phyloP scores from a whole-genome alignment of 495 filamentous ascomycete species.

The Symbiotaphrina buchneri region DNA sequence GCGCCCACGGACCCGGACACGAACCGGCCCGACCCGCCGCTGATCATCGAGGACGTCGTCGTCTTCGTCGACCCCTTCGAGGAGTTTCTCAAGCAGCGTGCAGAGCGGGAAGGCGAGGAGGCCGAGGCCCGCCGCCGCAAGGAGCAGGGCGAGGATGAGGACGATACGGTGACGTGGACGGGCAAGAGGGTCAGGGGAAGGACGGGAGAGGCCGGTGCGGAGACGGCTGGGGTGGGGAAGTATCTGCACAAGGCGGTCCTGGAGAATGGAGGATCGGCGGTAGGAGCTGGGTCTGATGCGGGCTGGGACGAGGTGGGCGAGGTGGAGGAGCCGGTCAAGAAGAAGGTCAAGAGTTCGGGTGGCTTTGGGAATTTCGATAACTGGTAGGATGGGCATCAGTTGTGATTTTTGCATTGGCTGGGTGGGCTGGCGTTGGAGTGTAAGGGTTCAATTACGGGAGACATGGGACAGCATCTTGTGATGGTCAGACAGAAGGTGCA shows the following conservation, averaged over 20 bases:
- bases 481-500: no score
- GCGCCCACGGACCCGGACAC: slow-evolving; percentile 40
- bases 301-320: slow-evolving; percentile 30
- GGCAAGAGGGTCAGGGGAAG: slow-evolving; percentile 50
- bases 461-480: no score
- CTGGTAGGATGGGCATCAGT: no score
- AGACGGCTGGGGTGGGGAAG: slow-evolving; percentile 44
- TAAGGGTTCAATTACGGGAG: no score
- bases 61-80: slow-evolving; percentile 93
- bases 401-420: no score
- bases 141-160: slow-evolving; percentile 32
- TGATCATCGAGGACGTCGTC: slow-evolving; percentile 59
- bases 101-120: slow-evolving; percentile 17
- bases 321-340: slow-evolving; percentile 47
- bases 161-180: slow-evolving; percentile 79
- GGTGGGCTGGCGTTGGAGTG: no score
- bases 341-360: slow-evolving; percentile 50
- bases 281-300: slow-evolving; percentile 9
- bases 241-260: slow-evolving; percentile 50
- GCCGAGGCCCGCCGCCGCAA: slow-evolving; percentile 16
- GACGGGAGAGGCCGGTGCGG: slow-evolving; percentile 23
- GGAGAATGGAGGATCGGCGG: slow-evolving; percentile 15
- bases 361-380: slow-evolving; percentile 89
- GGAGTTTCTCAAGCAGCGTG: slow-evolving; percentile 54
- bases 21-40: slow-evolving; percentile 49